Conservation (phyloP, 1,284 basidiomycete species). For the Malassezia slooffiae region DNA sequence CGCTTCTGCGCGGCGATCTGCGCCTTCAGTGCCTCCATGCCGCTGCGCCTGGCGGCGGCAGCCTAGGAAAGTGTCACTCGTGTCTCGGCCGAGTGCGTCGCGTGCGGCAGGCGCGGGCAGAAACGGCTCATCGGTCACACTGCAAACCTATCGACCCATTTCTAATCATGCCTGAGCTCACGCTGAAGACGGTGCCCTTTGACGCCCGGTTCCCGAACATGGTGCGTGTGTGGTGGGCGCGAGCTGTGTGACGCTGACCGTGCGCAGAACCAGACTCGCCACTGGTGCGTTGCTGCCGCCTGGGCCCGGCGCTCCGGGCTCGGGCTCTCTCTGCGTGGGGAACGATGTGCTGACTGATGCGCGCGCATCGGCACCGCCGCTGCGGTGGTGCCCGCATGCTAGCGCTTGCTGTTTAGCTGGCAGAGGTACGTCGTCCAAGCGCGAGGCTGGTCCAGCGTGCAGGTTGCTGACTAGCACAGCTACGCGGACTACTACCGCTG, state of each 20-base stretch:
- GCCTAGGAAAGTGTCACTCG: no score
- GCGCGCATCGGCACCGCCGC: neutral
- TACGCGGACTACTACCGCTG: constrained; percentile 82
- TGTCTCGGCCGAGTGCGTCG: constrained; percentile 7
- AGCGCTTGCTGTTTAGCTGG: constrained; percentile 21
- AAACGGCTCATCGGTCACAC: constrained; percentile 1
- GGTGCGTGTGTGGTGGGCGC: constrained; percentile 13
- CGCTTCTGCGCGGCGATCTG: constrained; percentile 65
- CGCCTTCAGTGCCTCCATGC: constrained; percentile 74
- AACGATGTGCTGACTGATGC: constrained; percentile 5
- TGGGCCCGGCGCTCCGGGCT: neutral
- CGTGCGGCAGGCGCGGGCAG: constrained; percentile 5
- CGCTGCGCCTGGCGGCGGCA: neutral
- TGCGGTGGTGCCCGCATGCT: neutral
- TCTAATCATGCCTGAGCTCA: constrained; percentile 29
- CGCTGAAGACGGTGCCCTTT: constrained; percentile 41
- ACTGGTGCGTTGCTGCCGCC: constrained; percentile 24
- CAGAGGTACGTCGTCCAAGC: constrained; percentile 41
- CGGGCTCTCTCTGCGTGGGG: neutral
- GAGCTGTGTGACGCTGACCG: neutral
- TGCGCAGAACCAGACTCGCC: constrained; percentile 45
- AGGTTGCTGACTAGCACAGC: constrained; percentile 13
- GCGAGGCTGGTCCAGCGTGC: no score
- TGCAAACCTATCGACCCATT: no score
- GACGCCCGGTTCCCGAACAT: constrained; percentile 46